Percentiles rank a stretch among this genome's conserved stretches.
Evolutionary conservation across 108 stramenopile species (phyloP).

Genomic region (Aurantiochytrium sp.): DNA sequence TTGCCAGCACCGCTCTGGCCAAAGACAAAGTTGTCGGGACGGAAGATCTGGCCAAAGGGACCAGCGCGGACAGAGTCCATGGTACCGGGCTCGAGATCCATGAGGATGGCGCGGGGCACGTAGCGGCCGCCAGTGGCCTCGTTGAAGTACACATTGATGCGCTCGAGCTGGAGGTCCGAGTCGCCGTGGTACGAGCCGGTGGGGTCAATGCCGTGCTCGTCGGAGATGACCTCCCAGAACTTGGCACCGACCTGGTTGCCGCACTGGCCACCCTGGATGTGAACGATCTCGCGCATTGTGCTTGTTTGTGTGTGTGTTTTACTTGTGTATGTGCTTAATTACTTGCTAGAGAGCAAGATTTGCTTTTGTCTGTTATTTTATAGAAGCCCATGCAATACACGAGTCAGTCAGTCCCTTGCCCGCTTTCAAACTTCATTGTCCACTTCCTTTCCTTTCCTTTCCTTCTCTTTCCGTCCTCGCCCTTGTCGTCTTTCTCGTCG

Average conservation of each 20-base stretch:
- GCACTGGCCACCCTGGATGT: slow-evolving; percentile 73
- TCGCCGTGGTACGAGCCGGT: slow-evolving; percentile 53
- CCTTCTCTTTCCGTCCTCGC: no score
- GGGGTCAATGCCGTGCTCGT: slow-evolving; percentile 56
- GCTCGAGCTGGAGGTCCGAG: slow-evolving; percentile 53
- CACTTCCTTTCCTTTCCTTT: no score
- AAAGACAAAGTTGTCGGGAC: slow-evolving; percentile 89
- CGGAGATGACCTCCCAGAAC: slow-evolving; percentile 62
- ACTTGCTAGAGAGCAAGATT: not conserved
- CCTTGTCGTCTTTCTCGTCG: no score
- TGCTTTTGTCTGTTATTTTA: no score
- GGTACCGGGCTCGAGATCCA: slow-evolving; percentile 81
- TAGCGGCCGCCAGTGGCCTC: slow-evolving; percentile 48
- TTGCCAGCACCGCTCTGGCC: slow-evolving; percentile 78
- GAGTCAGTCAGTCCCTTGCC: no score
- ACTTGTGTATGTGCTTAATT: not conserved
- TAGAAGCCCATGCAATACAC: no score
- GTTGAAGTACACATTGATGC: slow-evolving; percentile 65
- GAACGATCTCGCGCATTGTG: slow-evolving; percentile 72
- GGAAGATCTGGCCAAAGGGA: slow-evolving; percentile 67
- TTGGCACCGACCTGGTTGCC: slow-evolving; percentile 22
- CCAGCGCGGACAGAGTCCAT: slow-evolving; percentile 77
- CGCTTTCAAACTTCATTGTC: no score
- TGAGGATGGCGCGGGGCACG: slow-evolving; percentile 61
- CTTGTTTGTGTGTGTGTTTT: not conserved